Base-by-base conservation (phyloP, 257 asterid genomes). In the Striga asiatica region DNA sequence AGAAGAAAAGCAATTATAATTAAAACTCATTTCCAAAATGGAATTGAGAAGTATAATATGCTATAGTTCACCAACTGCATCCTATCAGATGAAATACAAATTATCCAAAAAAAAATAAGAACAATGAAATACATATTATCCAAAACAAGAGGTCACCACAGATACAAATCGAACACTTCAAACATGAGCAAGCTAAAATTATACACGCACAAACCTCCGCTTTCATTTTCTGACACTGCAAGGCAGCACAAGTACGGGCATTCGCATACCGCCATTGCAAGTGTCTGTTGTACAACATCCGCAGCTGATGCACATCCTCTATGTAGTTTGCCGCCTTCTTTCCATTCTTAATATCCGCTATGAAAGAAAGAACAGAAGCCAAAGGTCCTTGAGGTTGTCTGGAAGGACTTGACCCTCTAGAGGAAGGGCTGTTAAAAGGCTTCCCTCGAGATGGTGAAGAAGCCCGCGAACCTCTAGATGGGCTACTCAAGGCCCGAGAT, bases 211-310 rank as follows among this genome's bases (percentile, higher is more conserved):
- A 54, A 69, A 92, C 99, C 99, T 92, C 93, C 16, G 93, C 69
- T 50, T 81, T 76, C 29, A 65, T 74, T 75, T 65, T 74, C 78
- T 84, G 95, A 32, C 65, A 67, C 64, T 66, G 77, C 75, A 74
- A 56, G 35, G 73, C 76, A 67, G 71, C 73, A 70, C 74, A 81
- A 13, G 72, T 73, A 51, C 32, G 78, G 41, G 95, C 95, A 76
- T 80, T 91, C 29, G 88, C 82, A 52, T 70, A 84, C 57, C 81
- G 70, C 98, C 98, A 91, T 51, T 91, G 98, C 79, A 87, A 74
- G 56, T 81, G 87, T 60, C 96, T 77, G 58, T 91, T 91, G 64
- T 91, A 78, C 48, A 80, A 71, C 24, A 91, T 67, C 68, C 98
- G 76, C 71, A 91, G 65, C 51, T 80, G 86, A 77, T 91, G 96